Evolutionary conservation across 2,329 filamentous ascomycete genomes (phyloP), one percentile per base, ranked within the genome.

Genomic region (Domatiomyces catenatus): DNA sequence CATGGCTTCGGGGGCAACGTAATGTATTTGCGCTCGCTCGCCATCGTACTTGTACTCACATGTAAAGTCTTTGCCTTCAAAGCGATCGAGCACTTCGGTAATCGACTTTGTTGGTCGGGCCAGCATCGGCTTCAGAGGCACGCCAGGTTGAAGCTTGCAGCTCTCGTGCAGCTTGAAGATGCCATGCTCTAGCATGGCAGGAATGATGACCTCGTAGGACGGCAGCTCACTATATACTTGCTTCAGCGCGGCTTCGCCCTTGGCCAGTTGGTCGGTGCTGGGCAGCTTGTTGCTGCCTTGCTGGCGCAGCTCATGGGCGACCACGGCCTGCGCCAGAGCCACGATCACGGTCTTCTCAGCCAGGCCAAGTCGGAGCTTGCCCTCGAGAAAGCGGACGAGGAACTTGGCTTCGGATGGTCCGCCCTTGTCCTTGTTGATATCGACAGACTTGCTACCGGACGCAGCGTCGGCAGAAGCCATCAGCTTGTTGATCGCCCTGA

Each of bases 41-140:
- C 92, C 92, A 61, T 98, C 92, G 63, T 98, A 98, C 67, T 98
- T 98, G 75, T 94, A 98, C 66, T 98, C 92, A 69, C 92, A 98
- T 1, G 92, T 96, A 62, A 98, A 98, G 22, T 83, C 84, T 63
- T 94, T 92, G 56, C 85, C 81, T 64, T 96, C 92, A 58, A 98
- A 98, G 4, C 92, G 85, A 67, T 98, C 90, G 8, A 98, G 75
- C 0, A 98, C 92, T 68, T 98, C 92, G 0, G 89, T 94, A 60
- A 98, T 95, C 4, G 92, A 89, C 66, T 98, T 98, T 8, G 92
- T 98, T 2, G 92, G 92, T 62, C 96, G 96, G 18, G 92, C 92
- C 71, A 98, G 75, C 92, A 98, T 98, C 60, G 92, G 92, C 67
- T 98, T 98, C 52, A 98, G 74, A 0, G 92, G 92, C 15, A 98